These are phyloP conservation scores for Coemansia erecta DNA, from an alignment of 192 early-diverging fungal genomes.

Conservation along the genomic window DNA sequence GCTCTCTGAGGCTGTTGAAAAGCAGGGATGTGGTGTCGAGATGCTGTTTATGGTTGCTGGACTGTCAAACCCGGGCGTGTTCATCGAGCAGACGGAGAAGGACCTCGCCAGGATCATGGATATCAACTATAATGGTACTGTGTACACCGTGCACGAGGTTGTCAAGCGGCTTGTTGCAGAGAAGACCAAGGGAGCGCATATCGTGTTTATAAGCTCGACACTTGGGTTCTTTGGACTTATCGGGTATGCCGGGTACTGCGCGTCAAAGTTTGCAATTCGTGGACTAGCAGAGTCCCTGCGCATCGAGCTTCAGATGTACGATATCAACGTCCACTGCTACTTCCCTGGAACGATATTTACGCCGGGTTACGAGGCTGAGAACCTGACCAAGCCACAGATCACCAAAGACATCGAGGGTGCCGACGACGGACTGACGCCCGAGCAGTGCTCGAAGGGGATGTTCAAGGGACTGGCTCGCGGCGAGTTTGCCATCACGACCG, in stretches of 20 bases:
- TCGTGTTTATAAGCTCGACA: slow-evolving; percentile 68
- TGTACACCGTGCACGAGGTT: slow-evolving; percentile 67
- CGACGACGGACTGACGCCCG: slow-evolving; percentile 57
- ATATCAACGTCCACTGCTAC: slow-evolving; percentile 66
- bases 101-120: slow-evolving; percentile 59
- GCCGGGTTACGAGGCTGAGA: slow-evolving; percentile 71
- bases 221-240: slow-evolving; percentile 67
- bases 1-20: slow-evolving; percentile 56
- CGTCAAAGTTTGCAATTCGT: slow-evolving; percentile 72
- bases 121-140: slow-evolving; percentile 67
- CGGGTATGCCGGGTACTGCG: slow-evolving; percentile 65
- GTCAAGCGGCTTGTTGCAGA: slow-evolving; percentile 59
- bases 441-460: slow-evolving; percentile 53
- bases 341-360: slow-evolving; percentile 70
- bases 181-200: slow-evolving; percentile 57
- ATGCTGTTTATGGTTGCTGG: slow-evolving; percentile 47
- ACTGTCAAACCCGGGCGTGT: slow-evolving; percentile 59
- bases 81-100: slow-evolving; percentile 60
- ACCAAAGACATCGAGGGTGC: slow-evolving; percentile 71
- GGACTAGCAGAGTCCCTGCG: slow-evolving; percentile 70
- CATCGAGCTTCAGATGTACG: slow-evolving; percentile 62
- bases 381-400: slow-evolving; percentile 67
- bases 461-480: slow-evolving; percentile 36
- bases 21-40: slow-evolving; percentile 55
- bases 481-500: slow-evolving; percentile 44